Base-by-base conservation (phyloP, 495 filamentous ascomycete species). In the Neurospora tetraspora region DNA sequence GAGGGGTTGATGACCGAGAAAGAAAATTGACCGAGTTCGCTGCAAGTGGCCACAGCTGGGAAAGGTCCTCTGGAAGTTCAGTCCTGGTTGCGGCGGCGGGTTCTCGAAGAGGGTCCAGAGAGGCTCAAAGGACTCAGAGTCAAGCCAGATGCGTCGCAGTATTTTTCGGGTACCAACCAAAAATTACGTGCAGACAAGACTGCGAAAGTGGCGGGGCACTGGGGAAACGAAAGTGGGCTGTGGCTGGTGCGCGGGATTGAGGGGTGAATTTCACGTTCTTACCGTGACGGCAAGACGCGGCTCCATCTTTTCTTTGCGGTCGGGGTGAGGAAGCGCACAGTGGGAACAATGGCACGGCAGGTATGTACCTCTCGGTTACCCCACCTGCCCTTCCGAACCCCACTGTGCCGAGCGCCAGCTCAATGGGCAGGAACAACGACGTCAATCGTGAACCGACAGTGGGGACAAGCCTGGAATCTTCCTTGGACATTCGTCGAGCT, bases 91-190 rank as follows among this genome's bases (percentile, higher is more conserved):
- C 53, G 53, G 53, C 53, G 14, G 53, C 71, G 71, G 69, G 68
- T 73, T 40, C 70, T 71, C 40, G 27, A 59, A 61, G 70, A 23
- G 70, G 36, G 59, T 45, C 38, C 69, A 43, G 42, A n/a, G 47
- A 34, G 39, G 69, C 70, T 75, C 74, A 77, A 76, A 75, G 72
- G 53, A 61, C 53, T 59, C 47, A 38, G 70, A 78, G 69, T 76
- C 75, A 78, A 78, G 73, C 43, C n/a, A 38, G 53, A 71, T 72
- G 37, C 61, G 53, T 74, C 76, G 77, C 77, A 79, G 72, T 74
- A 71, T 73, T 80, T 80, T 78, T 77, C 72, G 61, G 59, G 53
- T 69, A 65, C 72, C 72, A 69, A 72, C 71, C 74, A 76, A 74
- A 80, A 79, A 76, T 80, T 75, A 71, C 71, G 70, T 68, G 20